Evolutionary conservation across 1,284 basidiomycete species (phyloP).

Genomic region (Heterobasidion occidentale): DNA sequence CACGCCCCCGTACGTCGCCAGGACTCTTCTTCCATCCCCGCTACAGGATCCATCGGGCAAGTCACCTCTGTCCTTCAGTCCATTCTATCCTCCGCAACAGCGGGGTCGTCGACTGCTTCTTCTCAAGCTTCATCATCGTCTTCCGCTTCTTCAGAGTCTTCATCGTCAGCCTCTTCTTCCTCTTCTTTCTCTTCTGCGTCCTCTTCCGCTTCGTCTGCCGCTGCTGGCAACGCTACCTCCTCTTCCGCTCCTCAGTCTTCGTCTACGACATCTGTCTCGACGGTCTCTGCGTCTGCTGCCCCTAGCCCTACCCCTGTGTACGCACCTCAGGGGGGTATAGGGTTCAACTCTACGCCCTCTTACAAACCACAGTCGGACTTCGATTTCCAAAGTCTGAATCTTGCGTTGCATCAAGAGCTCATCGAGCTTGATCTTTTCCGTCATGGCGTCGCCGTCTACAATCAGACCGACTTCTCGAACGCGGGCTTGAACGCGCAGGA

Average conservation of each 20-base stretch:
- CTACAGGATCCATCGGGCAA: too few species aligned
- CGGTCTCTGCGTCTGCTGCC: slow-evolving; percentile 12
- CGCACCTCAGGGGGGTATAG: slow-evolving; percentile 25
- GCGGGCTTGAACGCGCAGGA: slow-evolving; percentile 49
- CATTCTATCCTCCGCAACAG: not conserved
- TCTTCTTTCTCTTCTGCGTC: not conserved
- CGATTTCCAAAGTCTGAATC: slow-evolving; percentile 54
- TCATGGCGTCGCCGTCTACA: slow-evolving; percentile 48
- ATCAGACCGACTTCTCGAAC: slow-evolving; percentile 44
- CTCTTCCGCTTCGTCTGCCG: not conserved
- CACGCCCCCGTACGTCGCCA: not conserved
- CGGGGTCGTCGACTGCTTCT: not conserved
- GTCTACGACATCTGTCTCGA: not conserved
- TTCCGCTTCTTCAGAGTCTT: not conserved
- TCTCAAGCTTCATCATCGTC: not conserved
- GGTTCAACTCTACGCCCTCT: slow-evolving; percentile 34
- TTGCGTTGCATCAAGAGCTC: slow-evolving; percentile 56
- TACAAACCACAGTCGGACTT: slow-evolving; percentile 48
- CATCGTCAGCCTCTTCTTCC: slow-evolving; percentile 1
- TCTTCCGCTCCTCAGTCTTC: not conserved
- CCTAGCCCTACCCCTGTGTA: slow-evolving; percentile 15
- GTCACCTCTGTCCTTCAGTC: too few species aligned
- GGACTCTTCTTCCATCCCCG: too few species aligned
- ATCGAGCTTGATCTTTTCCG: slow-evolving; percentile 61
- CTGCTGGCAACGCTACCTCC: not conserved